Evolutionary conservation across 495 filamentous ascomycete genomes (phyloP), one percentile per base, ranked within the genome.

Genomic region (Daldinia concentrica): DNA sequence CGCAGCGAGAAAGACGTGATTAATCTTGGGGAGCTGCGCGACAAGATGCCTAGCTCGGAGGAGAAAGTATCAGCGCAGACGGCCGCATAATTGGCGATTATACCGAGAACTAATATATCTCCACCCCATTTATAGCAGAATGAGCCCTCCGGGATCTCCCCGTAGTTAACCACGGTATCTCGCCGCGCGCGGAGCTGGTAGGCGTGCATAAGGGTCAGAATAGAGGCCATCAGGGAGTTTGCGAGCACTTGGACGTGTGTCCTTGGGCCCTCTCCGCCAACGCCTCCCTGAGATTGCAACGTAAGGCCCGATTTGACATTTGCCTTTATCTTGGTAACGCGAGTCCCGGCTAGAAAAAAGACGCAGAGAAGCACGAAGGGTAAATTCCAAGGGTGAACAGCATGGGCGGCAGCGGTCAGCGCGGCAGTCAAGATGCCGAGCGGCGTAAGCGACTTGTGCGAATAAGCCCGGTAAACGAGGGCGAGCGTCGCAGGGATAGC

Each of bases 61-160:
- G 91, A 93, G 80, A 97, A 96, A 5, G 95, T 99, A 76, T 99
- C 95, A 30, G 95, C 91, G 12, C 93, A 89, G 22, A 95, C 92
- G 26, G 93, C 92, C 34, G 93, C 95, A 69, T 99, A 99, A 81
- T 98, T 92, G 32, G 86, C 83, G 51, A 90, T 84, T 59, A 90
- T 85, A 6, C 87, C 86, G 19, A 88, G 71, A 2, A 87, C 79
- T 0, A 90, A 80, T n/a, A 90, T 76, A 65, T 86, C 85, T 43
- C 84, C 85, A 63, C 80, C 79, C 83, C 82, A 86, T 1, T 75
- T 74, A 68, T 80, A 87, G 74, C 83, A 86, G 48, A 82, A 72
- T 11, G 79, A 81, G 51, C 80, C 82, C 8, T 71, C 50, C 19
- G 64, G 36, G 27, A 58, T 30, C 32, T 68, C 58, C 17, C 57